These are phyloP conservation scores for Starmerella potacharoeniae DNA, from an alignment of 805 yeast species.

Conservation along the genomic window DNA sequence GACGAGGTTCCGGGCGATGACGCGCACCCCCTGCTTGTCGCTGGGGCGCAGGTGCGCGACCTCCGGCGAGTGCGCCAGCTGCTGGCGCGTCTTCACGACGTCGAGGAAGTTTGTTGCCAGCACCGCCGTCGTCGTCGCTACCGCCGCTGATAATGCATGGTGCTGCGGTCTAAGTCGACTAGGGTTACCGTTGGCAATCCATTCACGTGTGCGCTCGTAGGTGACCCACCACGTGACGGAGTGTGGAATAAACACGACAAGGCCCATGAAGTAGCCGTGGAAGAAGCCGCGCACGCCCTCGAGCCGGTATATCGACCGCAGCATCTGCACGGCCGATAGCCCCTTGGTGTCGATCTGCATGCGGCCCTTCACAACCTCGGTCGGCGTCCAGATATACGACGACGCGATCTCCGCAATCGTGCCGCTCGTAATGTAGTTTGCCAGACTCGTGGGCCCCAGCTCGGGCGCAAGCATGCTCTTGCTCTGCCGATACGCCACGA, in stretches of 20 bases:
- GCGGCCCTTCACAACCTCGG: constrained; percentile 37
- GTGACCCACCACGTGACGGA: constrained; percentile 35
- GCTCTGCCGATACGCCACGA: constrained; percentile 33
- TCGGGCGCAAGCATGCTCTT: constrained; percentile 30
- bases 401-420: constrained; percentile 33
- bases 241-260: constrained; percentile 34
- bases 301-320: constrained; percentile 34
- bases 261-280: constrained; percentile 52
- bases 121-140: constrained; percentile 30
- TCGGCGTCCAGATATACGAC: constrained; percentile 35
- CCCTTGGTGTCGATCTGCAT: constrained; percentile 29
- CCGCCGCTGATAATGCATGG: constrained; percentile 29
- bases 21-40: constrained; percentile 28
- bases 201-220: constrained; percentile 24
- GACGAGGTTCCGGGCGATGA: constrained; percentile 30
- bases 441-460: constrained; percentile 28
- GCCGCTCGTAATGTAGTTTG: constrained; percentile 31
- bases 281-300: constrained; percentile 74
- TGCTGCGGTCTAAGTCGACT: constrained; percentile 20
- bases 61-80: constrained; percentile 33
- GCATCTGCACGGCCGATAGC: constrained; percentile 15
- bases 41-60: constrained; percentile 30
- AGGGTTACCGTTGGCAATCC: constrained; percentile 5
- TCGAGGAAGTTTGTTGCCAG: constrained; percentile 32
- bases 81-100: constrained; percentile 37